These are phyloP conservation scores for Naganishia vaughanmartiniae DNA, from an alignment of 768 basidiomycete genomes.

Conservation along the genomic window DNA sequence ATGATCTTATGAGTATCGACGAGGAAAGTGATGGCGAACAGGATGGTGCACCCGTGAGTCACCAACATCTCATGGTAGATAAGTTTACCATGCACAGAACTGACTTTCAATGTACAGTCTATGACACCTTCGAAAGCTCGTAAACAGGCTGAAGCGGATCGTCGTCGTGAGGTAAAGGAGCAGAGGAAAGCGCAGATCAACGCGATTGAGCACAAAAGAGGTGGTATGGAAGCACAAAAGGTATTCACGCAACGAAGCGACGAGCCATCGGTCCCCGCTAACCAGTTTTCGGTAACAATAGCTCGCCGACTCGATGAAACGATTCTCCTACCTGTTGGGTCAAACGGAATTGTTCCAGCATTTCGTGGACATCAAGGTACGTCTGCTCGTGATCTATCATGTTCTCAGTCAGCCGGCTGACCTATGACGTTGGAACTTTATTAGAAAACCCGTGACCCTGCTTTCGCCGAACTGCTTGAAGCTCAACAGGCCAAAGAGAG, in stretches of 20 bases:
- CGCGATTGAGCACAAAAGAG: conserved; percentile 70
- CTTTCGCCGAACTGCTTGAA: conserved; percentile 85
- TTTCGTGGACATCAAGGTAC: conserved; percentile 92
- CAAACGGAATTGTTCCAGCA: conserved; percentile 98
- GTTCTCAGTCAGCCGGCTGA: not conserved
- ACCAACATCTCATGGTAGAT: not conserved
- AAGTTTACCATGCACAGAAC: not conserved
- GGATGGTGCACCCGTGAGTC: conserved; percentile 18
- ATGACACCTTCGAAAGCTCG: conserved; percentile 19
- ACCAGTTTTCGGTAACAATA: conserved; percentile 45
- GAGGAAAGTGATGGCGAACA: conserved; percentile 13
- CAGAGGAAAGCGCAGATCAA: conserved; percentile 61
- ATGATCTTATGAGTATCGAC: conserved; percentile 29
- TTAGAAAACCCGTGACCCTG: conserved; percentile 83
- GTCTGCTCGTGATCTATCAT: conserved; percentile 27
- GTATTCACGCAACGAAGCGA: conserved; percentile 50
- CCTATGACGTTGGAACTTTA: not conserved
- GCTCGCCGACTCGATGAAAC: conserved; percentile 90
- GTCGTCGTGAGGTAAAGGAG: conserved; percentile 34
- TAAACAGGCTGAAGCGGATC: conserved; percentile 29
- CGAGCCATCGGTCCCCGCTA: not conserved
- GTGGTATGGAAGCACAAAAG: conserved; percentile 86
- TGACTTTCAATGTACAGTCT: conserved; percentile 7
- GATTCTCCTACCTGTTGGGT: conserved; percentile 94
- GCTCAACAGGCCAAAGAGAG: conserved; percentile 60